Conservation (phyloP, 306 rosid species). For the Lathyrus oleraceus region DNA sequence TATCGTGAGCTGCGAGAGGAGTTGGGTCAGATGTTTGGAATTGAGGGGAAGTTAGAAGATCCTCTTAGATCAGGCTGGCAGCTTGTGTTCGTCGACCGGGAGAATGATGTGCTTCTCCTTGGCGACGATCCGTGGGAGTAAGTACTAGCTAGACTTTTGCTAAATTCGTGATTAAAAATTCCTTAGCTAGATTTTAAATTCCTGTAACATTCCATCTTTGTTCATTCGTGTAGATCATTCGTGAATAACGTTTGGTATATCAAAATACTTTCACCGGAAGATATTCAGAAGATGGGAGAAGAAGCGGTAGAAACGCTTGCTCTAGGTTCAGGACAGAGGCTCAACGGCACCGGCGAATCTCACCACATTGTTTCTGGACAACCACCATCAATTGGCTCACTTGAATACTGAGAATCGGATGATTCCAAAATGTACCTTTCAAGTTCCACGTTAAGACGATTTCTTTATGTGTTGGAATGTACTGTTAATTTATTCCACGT, state of each 20-base stretch:
- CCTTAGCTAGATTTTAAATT: neutral
- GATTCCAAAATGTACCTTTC: slow-evolving; percentile 24
- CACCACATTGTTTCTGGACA: slow-evolving; percentile 61
- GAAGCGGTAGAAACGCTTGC: slow-evolving; percentile 56
- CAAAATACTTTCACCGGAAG: slow-evolving; percentile 84
- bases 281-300: slow-evolving; percentile 80
- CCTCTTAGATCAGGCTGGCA: slow-evolving; percentile 99
- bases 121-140: slow-evolving; percentile 99
- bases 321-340: slow-evolving; percentile 59
- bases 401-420: slow-evolving; percentile 52
- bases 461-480: slow-evolving; percentile 23
- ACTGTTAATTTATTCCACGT: slow-evolving; percentile 20
- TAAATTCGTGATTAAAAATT: neutral
- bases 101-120: slow-evolving; percentile 92
- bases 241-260: slow-evolving; percentile 86
- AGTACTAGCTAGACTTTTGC: slow-evolving; percentile 42
- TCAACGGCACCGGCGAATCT: slow-evolving; percentile 48
- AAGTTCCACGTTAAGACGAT: slow-evolving; percentile 28
- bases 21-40: slow-evolving; percentile 90
- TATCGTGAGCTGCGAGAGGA: slow-evolving; percentile 91
- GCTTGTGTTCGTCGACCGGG: slow-evolving; percentile 99
- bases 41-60: slow-evolving; percentile 91
- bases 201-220: neutral
- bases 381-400: slow-evolving; percentile 71
- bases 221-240: slow-evolving; percentile 59